Percentiles rank a stretch among this genome's conserved stretches.
Evolutionary conservation across 2,329 filamentous ascomycete genomes (phyloP).

Genomic region (Aspergillus fumigatiaffinis): DNA sequence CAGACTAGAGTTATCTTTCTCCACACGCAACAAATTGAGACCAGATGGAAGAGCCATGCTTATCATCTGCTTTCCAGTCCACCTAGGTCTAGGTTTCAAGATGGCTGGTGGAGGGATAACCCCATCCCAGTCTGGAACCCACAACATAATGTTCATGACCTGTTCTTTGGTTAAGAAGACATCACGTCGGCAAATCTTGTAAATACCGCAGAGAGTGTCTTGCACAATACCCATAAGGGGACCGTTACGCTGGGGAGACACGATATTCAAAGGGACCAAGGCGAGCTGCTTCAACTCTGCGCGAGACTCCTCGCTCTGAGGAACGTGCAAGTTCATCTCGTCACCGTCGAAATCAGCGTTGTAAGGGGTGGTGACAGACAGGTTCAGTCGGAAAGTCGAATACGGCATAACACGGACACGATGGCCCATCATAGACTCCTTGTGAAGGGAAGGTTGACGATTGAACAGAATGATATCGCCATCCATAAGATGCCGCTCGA

Average conservation of each 20-base stretch:
- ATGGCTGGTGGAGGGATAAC: slow-evolving; percentile 92
- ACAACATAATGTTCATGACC: slow-evolving; percentile 95
- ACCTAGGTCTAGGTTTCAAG: slow-evolving; percentile 82
- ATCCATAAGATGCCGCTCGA: slow-evolving; percentile 92
- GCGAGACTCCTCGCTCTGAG: slow-evolving; percentile 93
- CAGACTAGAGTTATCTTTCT: slow-evolving; percentile 57
- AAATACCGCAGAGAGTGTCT: slow-evolving; percentile 91
- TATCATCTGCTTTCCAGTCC: slow-evolving; percentile 97
- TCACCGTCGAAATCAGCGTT: slow-evolving; percentile 99
- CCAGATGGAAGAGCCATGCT: slow-evolving; percentile 87
- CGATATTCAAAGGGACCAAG: slow-evolving; percentile 97
- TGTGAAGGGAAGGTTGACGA: slow-evolving; percentile 97
- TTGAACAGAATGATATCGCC: slow-evolving; percentile 99
- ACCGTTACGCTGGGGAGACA: slow-evolving; percentile 93
- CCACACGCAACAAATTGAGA: slow-evolving; percentile 69
- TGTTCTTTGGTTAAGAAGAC: slow-evolving; percentile 84
- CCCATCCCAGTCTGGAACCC: slow-evolving; percentile 97
- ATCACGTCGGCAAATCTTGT: slow-evolving; percentile 93
- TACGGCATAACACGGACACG: slow-evolving; percentile 97
- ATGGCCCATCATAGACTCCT: slow-evolving; percentile 99
- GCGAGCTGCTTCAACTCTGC: slow-evolving; percentile 92
- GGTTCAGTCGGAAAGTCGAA: slow-evolving; percentile 94
- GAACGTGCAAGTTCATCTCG: slow-evolving; percentile 99
- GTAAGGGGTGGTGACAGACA: slow-evolving; percentile 97
- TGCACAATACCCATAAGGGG: slow-evolving; percentile 99